Evolutionary conservation across 139 green algal genomes (phyloP).

Genomic region (Chlamydomonas incerta): DNA sequence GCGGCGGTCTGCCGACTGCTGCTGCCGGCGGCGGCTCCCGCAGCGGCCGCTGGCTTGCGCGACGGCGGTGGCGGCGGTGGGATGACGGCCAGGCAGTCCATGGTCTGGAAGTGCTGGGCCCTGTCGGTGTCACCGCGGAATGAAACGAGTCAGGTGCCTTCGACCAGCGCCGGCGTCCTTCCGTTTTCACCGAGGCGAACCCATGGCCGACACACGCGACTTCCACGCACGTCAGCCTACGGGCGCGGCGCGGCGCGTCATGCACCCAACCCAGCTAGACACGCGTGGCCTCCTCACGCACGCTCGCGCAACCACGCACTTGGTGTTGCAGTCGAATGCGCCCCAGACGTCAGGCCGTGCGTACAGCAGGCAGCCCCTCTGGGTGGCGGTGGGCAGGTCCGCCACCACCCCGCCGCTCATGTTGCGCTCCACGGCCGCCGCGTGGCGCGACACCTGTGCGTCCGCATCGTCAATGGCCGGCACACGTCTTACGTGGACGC

Average conservation of each 20-base stretch:
- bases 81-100: slow-evolving; percentile 18
- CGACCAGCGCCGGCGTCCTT: background rate
- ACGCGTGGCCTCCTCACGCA: no score
- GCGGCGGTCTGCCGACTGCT: no score
- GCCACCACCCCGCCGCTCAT: background rate
- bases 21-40: no score
- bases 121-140: background rate
- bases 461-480: no score
- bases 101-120: slow-evolving; percentile 24
- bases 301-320: background rate
- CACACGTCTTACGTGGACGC: no score
- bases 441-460: background rate
- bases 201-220: background rate
- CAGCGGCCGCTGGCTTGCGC: background rate
- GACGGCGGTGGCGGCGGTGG: background rate
- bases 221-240: no score
- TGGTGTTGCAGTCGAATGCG: background rate
- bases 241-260: background rate
- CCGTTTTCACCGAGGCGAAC: no score
- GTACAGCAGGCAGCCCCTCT: slow-evolving; percentile 16
- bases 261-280: background rate
- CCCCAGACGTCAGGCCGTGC: background rate
- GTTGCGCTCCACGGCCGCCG: background rate
- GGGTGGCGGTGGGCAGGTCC: background rate
- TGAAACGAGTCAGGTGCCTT: background rate